Base-by-base conservation (phyloP, 2,329 filamentous ascomycete species). In the Penicillium fuscoglaucum region DNA sequence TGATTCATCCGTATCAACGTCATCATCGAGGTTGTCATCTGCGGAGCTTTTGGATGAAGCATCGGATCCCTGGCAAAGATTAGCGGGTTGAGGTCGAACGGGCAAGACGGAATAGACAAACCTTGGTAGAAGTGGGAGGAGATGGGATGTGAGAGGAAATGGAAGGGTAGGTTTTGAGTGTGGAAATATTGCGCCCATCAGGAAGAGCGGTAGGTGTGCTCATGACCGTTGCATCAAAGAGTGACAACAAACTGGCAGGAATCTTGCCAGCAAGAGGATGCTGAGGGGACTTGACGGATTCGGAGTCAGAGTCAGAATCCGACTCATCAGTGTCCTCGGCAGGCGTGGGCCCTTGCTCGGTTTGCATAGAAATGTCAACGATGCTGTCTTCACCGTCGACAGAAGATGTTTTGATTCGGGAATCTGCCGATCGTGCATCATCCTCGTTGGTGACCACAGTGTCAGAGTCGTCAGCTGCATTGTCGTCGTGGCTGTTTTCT, bases 341-440 rank as follows among this genome's bases (percentile, higher is more conserved):
- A 13, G 64, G 61, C 45, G 67, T 64, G 9, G 61, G 41, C 45
- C 58, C 46, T 57, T 82, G 78, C 2, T 79, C 78, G 66, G 91
- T 88, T 53, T 86, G 87, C 88, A 97, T 93, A 0, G 90, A 90
- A 17, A 99, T 87, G 70, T 97, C 90, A 6, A 98, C 90, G 68
- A 97, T 86, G 61, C 91, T 91, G 61, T 97, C 93, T 72, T 97
- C 93, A 10, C 91, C 90, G 71, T 93, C 88, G 2, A 96, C 84
- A 3, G 93, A 96, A 29, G 86, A 84, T 45, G 91, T 88, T 58
- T 88, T 84, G 47, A 96, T 82, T 69, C 89, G 89, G 24, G 84
- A 81, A 63, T 90, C 89, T 10, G 83, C 84, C 4, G 87, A 87
- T 4, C 90, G 85, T 4, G 83, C 84, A 62, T 84, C 82, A 59